phyloP scores from a whole-genome alignment of 495 filamentous ascomycete species.

The Podospora sp. region DNA sequence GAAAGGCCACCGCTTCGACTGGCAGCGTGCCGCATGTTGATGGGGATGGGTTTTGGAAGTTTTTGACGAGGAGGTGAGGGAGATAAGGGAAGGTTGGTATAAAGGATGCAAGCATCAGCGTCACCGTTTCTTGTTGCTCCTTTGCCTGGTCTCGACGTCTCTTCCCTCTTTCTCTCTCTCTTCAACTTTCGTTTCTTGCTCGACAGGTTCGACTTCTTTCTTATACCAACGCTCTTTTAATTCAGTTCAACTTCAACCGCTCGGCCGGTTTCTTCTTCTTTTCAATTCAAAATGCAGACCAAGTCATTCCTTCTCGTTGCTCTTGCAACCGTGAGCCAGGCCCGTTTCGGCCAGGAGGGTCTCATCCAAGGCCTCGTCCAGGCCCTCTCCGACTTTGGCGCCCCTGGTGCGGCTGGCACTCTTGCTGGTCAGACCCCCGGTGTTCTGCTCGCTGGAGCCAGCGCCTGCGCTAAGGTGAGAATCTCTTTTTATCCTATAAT shows the following conservation, averaged over 20 bases:
- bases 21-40: slow-evolving; percentile 1
- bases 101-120: not conserved
- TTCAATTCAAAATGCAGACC: slow-evolving; percentile 27
- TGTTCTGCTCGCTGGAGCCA: slow-evolving; percentile 57
- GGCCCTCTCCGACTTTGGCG: slow-evolving; percentile 50
- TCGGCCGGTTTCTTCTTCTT: slow-evolving; percentile 23
- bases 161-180: slow-evolving; percentile 5
- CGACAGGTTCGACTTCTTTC: slow-evolving; percentile 36
- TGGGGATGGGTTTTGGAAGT: not conserved
- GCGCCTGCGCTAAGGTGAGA: slow-evolving; percentile 57
- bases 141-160: not conserved
- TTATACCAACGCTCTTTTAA: slow-evolving; percentile 21
- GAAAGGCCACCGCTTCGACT: not conserved
- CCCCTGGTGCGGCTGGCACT: slow-evolving; percentile 55
- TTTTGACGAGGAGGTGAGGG: not conserved
- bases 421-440: slow-evolving; percentile 54
- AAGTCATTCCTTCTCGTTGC: slow-evolving; percentile 27
- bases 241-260: slow-evolving; percentile 23
- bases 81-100: not conserved
- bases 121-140: not conserved
- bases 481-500: not conserved
- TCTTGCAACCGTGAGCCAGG: slow-evolving; percentile 48
- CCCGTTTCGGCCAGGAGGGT: slow-evolving; percentile 61
- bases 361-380: slow-evolving; percentile 47
- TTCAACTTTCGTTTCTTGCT: slow-evolving; percentile 21